Base-by-base conservation (phyloP, 257 asterid genomes). In the Craterostigma plantagineum region DNA sequence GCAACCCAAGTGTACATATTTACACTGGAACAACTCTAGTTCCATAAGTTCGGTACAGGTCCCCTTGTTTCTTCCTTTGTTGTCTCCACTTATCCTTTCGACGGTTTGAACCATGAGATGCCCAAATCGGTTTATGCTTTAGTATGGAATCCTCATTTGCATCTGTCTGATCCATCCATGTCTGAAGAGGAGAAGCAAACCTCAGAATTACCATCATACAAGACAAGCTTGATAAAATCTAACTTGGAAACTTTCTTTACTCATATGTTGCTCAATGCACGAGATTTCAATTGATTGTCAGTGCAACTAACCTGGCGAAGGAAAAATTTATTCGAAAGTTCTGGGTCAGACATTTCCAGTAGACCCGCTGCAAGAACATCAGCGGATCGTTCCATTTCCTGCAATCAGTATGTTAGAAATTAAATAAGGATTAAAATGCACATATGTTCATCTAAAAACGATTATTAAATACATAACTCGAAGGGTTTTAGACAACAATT, bases 301-400 rank as follows among this genome's bases (percentile, higher is more conserved):
- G 51, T 34, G 43, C 37, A 44, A 71, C 69, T 51, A 54, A 82
- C 99, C 94, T 83, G 95, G 53, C 81, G 86, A 60, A 90, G 81
- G 68, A 66, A 90, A 68, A 55, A 90, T 79, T 67, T 77, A 68
- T 66, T 77, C 4, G 94, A 68, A 60, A 90, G 95, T 38, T 60
- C 53, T 51, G 95, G 94, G 62, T 90, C 92, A 45, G 95, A 71
- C 57, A 79, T 73, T 61, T 90, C 99, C 44, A 90, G 99, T 62
- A 90, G 68, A 64, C 99, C 99, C 1, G 99, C 95, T 18, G 99
- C 93, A 54, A 90, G 92, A 43, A 90, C 94, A 70, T 90, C 99
- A 14, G 95, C 92, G 11, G 99, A 90, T 43, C 95, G 73, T 49
- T 77, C 92, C 99, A 90, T 90, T 66, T 90, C 99, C 98, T 82